Conservation (phyloP, 495 filamentous ascomycete species). For the Aspergillus saccharolyticus region DNA sequence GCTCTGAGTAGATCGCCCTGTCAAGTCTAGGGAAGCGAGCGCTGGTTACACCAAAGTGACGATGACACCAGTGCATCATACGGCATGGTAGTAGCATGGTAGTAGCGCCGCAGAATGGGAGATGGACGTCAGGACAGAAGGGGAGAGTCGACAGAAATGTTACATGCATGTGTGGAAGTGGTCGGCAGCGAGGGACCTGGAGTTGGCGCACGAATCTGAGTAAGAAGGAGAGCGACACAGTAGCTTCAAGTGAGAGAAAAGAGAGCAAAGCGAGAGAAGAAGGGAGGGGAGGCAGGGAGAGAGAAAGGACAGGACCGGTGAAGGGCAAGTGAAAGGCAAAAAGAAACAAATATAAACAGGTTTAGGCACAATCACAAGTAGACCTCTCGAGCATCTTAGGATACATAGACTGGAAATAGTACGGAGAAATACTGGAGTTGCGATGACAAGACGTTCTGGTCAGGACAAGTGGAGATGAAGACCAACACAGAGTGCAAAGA, state of each 20-base stretch:
- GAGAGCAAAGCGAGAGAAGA: conserved; percentile 17
- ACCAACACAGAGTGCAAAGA: conserved; percentile 15
- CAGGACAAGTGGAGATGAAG: conserved; percentile 19
- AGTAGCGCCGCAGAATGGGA: conserved; percentile 29
- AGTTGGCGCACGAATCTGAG: conserved; percentile 11
- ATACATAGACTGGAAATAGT: conserved; percentile 23
- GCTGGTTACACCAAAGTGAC: conserved; percentile 39
- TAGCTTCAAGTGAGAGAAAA: background rate
- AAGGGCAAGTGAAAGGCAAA: conserved; percentile 11
- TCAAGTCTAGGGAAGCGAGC: conserved; percentile 32
- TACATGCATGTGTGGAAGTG: conserved; percentile 22
- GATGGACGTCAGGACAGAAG: conserved; percentile 27
- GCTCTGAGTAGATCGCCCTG: conserved; percentile 30
- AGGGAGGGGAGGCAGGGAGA: background rate
- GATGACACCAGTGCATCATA: conserved; percentile 46
- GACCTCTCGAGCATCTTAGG: conserved; percentile 18
- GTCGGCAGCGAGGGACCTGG: conserved; percentile 15
- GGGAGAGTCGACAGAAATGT: conserved; percentile 20
- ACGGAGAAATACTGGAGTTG: conserved; percentile 19
- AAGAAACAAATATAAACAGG: conserved; percentile 23
- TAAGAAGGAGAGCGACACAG: conserved; percentile 11
- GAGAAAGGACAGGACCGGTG: conserved; percentile 3
- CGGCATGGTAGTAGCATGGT: conserved; percentile 32
- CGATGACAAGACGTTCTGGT: conserved; percentile 18
- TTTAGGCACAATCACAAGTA: conserved; percentile 25